phyloP scores from a whole-genome alignment of 805 yeast species.

The Candida nitratophila region DNA sequence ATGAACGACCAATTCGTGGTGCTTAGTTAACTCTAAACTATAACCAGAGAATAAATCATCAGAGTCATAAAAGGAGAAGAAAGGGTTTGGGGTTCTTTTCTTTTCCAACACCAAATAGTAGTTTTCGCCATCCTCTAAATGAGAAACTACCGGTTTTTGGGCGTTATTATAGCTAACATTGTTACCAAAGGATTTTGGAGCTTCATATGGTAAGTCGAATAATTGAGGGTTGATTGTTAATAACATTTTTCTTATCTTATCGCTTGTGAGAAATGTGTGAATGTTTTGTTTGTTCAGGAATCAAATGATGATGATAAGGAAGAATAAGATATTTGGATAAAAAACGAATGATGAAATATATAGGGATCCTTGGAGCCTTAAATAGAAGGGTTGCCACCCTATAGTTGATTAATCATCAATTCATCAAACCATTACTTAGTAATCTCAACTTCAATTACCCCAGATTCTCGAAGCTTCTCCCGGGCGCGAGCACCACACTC shows the following conservation, averaged over 20 bases:
- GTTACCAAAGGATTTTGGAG: background rate
- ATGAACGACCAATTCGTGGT: constrained; percentile 10
- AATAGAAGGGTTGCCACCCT: background rate
- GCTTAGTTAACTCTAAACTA: constrained; percentile 13
- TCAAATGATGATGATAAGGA: background rate
- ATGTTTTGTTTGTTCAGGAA: background rate
- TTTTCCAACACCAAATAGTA: constrained; percentile 19
- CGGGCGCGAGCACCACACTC: too few species aligned
- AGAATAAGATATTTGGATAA: too few species aligned
- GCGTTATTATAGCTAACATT: rapidly evolving
- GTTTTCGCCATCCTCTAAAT: constrained; percentile 13
- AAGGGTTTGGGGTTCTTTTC: constrained; percentile 2
- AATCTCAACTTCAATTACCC: background rate
- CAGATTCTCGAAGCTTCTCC: background rate
- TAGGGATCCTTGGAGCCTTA: background rate
- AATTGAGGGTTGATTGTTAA: constrained; percentile 1
- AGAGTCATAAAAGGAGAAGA: background rate
- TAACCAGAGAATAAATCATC: constrained; percentile 14
- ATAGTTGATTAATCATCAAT: background rate
- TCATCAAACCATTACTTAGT: background rate
- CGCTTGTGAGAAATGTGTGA: background rate
- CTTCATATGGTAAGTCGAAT: background rate
- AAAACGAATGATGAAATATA: too few species aligned
- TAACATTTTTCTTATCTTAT: background rate
- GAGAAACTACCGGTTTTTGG: constrained; percentile 3